Base-by-base conservation (phyloP, 2,329 filamentous ascomycete genomes). In the Apiospora aurea region DNA sequence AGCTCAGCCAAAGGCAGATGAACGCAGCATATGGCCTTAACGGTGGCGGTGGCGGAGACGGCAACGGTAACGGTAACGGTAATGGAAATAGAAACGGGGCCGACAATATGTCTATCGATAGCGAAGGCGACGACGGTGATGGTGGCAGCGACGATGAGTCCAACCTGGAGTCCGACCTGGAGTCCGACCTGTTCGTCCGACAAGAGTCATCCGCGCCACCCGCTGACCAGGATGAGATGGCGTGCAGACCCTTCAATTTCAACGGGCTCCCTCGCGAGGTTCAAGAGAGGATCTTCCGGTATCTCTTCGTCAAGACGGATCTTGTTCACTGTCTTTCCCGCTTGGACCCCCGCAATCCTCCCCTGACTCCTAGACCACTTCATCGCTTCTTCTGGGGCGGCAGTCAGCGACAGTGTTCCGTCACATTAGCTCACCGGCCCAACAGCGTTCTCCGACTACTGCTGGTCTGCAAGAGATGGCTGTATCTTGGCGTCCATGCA, bases 281-380 rank as follows among this genome's bases (percentile, higher is more conserved):
- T 0, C 78, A 81, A 64, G 73, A 78, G 1, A 70, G 70, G 1
- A 83, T 86, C 14, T 76, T 86, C 4, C 73, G 71, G 4, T 34
- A 77, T 4, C 41, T 75, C 6, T 76, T 85, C 0, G 75, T 80
- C 29, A 82, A 83, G 53, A 64, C 77, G 0, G 77, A 76, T 0
- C 66, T 80, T 0, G 73, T 86, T 2, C 84, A 87, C 67, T 81
- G 78, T 41, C 77, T 86, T 2, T 85, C 84, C 0, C 77, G 85
- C 0, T 77, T 86, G 0, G 85, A 86, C 38, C 80, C 41, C 5
- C 21, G 24, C 10, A 53, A 69, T 38, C 21, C n/a, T 11, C 71
- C 71, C 5, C 38, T 66, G 74, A 34, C 44, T 24, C 6, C 24
- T 16, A 34, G 11, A n/a, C 43, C 47, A 11, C 75, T 80, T 0